phyloP scores from a whole-genome alignment of 1,284 basidiomycete species.

The Heliocybe sulcata region DNA sequence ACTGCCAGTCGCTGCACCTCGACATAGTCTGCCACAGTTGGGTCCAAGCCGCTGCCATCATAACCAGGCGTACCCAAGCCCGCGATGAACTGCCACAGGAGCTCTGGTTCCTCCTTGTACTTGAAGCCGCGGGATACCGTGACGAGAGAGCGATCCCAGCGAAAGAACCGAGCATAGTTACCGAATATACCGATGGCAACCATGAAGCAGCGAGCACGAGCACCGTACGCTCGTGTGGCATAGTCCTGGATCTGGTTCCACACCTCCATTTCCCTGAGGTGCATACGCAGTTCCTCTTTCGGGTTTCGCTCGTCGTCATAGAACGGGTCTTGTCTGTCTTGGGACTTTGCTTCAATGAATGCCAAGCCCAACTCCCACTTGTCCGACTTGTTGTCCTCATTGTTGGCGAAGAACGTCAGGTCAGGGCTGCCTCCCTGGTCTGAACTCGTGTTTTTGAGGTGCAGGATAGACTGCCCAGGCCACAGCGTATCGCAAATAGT shows the following conservation, averaged over 20 bases:
- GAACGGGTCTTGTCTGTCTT: background rate
- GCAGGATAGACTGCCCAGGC: background rate
- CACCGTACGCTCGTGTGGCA: background rate
- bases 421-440: background rate
- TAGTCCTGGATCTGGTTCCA: background rate
- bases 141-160: background rate
- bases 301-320: background rate
- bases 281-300: too few species aligned
- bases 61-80: background rate
- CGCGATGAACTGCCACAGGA: background rate
- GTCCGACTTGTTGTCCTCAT: background rate
- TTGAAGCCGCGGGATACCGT: background rate
- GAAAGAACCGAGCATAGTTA: background rate
- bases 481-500: background rate
- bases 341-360: background rate
- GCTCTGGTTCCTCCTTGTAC: background rate
- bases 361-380: background rate
- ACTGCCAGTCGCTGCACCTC: background rate
- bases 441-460: background rate
- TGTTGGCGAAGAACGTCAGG: background rate
- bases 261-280: background rate
- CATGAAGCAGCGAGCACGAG: background rate
- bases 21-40: background rate
- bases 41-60: background rate
- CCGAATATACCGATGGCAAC: background rate